phyloP scores from a whole-genome alignment of 164 flowering plant species.

The Chimonanthus praecox region DNA sequence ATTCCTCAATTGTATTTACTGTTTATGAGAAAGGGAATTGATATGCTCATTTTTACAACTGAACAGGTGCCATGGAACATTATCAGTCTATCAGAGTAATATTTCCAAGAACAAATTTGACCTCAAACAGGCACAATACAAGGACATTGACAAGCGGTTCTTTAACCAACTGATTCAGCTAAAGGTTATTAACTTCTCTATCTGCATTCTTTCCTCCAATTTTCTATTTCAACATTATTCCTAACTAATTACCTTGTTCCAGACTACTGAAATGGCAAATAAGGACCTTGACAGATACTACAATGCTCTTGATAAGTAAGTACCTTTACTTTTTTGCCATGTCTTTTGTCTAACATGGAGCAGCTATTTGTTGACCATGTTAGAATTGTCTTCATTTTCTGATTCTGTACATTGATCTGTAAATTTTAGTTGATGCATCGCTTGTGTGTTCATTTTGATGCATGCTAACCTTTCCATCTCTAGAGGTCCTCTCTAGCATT shows the following conservation, averaged over 20 bases:
- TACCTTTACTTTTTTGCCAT: background rate
- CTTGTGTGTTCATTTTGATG: background rate
- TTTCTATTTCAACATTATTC: background rate
- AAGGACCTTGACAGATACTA: slow-evolving; percentile 96
- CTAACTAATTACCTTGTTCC: slow-evolving; percentile 16
- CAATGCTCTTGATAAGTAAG: slow-evolving; percentile 97
- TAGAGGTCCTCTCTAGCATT: background rate
- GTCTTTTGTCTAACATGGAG: too few species aligned
- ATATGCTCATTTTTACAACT: too few species aligned
- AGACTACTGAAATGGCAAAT: slow-evolving; percentile 99
- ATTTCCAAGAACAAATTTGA: slow-evolving; percentile 62
- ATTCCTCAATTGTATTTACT: too few species aligned
- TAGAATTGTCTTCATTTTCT: background rate
- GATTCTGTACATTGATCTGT: background rate
- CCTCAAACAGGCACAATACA: slow-evolving; percentile 82
- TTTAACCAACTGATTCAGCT: slow-evolving; percentile 92
- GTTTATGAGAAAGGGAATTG: too few species aligned
- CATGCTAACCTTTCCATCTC: background rate
- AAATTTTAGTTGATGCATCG: background rate
- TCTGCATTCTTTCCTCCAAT: background rate
- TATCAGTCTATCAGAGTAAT: too few species aligned
- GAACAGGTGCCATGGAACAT: too few species aligned
- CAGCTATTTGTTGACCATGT: too few species aligned
- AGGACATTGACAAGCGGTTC: slow-evolving; percentile 89
- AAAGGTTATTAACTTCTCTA: slow-evolving; percentile 44